Percentiles rank a stretch among this genome's conserved stretches.
These are phyloP conservation scores for Tirmania nivea DNA, from an alignment of 495 filamentous ascomycete genomes.

Conservation along the genomic window DNA sequence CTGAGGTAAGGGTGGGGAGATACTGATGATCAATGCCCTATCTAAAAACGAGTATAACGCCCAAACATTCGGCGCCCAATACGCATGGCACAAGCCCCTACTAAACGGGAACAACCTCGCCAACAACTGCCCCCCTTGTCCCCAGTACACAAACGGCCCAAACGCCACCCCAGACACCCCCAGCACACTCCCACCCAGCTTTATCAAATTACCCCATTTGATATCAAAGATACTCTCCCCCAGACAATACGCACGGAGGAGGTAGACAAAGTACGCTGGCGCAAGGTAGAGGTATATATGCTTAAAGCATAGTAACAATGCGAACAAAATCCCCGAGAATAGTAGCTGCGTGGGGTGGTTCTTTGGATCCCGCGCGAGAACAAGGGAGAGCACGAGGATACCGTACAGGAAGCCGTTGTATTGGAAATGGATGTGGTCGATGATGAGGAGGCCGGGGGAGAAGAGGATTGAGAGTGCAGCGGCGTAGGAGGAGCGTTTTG, in stretches of 20 bases:
- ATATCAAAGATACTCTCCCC: slow-evolving; percentile 53
- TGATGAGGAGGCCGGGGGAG: slow-evolving; percentile 82
- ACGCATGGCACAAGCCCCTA: slow-evolving; percentile 80
- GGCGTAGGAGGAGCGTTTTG: slow-evolving; percentile 62
- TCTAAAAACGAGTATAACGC: slow-evolving; percentile 89
- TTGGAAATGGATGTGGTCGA: slow-evolving; percentile 98
- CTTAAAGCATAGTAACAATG: slow-evolving; percentile 71
- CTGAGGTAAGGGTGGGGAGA: background rate
- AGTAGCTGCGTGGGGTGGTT: slow-evolving; percentile 43
- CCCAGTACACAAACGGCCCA: slow-evolving; percentile 67
- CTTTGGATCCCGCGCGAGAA: slow-evolving; percentile 41
- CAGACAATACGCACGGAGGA: slow-evolving; percentile 76
- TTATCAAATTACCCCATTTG: slow-evolving; percentile 53
- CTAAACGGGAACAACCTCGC: slow-evolving; percentile 84
- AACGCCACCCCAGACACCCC: slow-evolving; percentile 66
- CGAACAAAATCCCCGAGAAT: slow-evolving; percentile 59
- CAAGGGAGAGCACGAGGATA: slow-evolving; percentile 61
- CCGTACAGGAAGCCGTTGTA: slow-evolving; percentile 97
- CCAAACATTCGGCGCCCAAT: slow-evolving; percentile 97
- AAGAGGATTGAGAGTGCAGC: slow-evolving; percentile 76
- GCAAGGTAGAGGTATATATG: slow-evolving; percentile 97
- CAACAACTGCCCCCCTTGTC: slow-evolving; percentile 71
- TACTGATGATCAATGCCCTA: slow-evolving; percentile 57
- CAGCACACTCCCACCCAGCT: slow-evolving; percentile 52
- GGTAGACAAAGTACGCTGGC: slow-evolving; percentile 85